Evolutionary conservation across 805 yeast species (phyloP).

Genomic region (Lipomyces oligophaga): DNA sequence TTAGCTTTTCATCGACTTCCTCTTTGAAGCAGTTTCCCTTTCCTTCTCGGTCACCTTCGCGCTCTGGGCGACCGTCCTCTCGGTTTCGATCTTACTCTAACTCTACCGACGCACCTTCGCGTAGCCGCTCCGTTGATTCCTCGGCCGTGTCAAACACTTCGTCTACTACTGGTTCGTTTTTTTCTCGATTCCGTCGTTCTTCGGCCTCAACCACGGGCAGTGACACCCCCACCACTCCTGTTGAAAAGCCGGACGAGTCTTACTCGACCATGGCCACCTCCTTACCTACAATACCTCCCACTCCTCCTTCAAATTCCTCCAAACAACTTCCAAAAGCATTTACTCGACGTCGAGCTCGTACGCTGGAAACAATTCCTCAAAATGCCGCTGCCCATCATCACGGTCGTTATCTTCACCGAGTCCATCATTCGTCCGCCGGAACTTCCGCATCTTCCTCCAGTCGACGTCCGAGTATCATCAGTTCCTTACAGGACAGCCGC

Average conservation of each 20-base stretch:
- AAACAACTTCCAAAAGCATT: not conserved
- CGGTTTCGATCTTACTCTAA: no score
- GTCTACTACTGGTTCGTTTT: conserved; percentile 16
- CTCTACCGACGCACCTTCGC: no score
- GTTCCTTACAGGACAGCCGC: no score
- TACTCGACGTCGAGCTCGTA: conserved; percentile 25
- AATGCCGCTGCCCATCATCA: conserved; percentile 9
- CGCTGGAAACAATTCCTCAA: conserved; percentile 28
- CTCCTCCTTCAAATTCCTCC: not conserved
- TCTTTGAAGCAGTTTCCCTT: no score
- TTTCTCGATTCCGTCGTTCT: conserved; percentile 22
- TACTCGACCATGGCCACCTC: conserved; percentile 7
- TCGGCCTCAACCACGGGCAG: conserved; percentile 20
- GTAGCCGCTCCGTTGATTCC: conserved; percentile 19
- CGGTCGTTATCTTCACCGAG: not conserved
- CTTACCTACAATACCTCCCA: not conserved
- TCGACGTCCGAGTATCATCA: no score
- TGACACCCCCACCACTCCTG: conserved; percentile 7
- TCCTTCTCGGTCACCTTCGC: conserved; percentile 19
- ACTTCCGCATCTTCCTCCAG: no score
- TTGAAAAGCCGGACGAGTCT: conserved; percentile 11
- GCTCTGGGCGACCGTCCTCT: no score
- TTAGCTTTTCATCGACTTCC: no score
- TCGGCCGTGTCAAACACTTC: conserved; percentile 8
- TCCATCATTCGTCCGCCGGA: no score